Conservation (phyloP, 2,329 filamentous ascomycete genomes). For the Epichloe sylvatica region DNA sequence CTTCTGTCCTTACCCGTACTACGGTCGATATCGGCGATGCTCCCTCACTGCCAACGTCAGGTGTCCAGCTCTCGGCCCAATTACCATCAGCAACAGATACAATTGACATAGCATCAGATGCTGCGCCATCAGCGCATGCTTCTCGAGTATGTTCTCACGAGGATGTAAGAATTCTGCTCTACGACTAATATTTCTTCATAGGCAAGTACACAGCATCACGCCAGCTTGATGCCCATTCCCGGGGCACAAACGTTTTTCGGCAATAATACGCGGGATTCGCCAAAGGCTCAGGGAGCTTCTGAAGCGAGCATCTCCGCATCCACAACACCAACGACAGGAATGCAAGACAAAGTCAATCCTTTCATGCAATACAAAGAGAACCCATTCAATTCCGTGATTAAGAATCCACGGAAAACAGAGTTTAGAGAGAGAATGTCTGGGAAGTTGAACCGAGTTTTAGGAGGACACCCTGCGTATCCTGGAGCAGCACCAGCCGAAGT, state of each 20-base stretch:
- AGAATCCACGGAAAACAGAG: conserved; percentile 10
- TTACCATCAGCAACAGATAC: not conserved
- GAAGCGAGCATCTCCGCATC: not conserved
- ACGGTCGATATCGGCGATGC: conserved; percentile 1
- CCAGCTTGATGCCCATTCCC: conserved; percentile 19
- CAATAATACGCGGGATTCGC: not conserved
- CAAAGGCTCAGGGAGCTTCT: not conserved
- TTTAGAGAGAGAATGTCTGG: conserved; percentile 12
- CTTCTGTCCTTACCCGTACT: not conserved
- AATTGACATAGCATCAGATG: not conserved
- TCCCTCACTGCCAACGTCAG: not conserved
- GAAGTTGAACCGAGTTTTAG: conserved; percentile 1
- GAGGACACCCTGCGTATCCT: not conserved
- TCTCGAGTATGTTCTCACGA: not conserved
- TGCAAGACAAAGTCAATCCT: not conserved
- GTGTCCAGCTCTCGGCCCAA: not conserved
- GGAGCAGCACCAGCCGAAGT: conserved; percentile 1
- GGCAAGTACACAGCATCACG: conserved; percentile 2
- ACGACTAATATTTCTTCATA: not conserved
- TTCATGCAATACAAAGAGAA: not conserved
- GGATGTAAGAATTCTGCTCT: not conserved
- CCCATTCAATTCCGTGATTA: conserved; percentile 3
- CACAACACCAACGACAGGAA: not conserved
- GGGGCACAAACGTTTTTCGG: conserved; percentile 26
- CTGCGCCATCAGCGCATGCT: not conserved